phyloP scores from a whole-genome alignment of 83 land plant species.

The Thuja plicata region DNA sequence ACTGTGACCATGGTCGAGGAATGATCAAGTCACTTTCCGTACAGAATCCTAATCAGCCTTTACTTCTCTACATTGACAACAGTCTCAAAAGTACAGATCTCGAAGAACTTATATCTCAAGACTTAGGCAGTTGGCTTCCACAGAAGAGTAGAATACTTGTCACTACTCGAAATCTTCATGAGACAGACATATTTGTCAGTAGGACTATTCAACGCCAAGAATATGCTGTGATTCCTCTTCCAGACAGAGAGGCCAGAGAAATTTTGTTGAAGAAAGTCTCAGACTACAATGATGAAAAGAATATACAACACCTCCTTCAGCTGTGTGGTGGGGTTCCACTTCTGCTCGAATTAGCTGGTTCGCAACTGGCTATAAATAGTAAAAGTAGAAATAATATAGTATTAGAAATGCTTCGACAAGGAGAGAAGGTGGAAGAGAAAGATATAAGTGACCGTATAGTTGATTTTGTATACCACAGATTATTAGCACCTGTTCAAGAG shows the following conservation, averaged over 20 bases:
- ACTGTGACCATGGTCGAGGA: background rate
- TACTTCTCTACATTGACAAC: background rate
- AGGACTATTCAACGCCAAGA: background rate
- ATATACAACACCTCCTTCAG: background rate
- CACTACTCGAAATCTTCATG: background rate
- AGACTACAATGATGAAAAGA: background rate
- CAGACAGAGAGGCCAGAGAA: background rate
- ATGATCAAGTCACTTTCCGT: background rate
- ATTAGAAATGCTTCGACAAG: background rate
- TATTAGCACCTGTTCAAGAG: background rate
- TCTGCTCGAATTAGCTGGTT: background rate
- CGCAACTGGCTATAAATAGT: background rate
- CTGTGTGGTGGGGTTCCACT: background rate
- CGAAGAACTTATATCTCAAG: too few relatives aligned
- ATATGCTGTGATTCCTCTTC: background rate
- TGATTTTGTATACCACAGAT: background rate
- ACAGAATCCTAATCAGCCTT: background rate
- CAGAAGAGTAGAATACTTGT: background rate
- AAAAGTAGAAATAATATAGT: too few relatives aligned
- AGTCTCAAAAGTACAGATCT: background rate
- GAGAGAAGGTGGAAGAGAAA: background rate
- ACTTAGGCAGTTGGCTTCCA: background rate
- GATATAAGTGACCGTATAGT: background rate
- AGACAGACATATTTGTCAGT: background rate
- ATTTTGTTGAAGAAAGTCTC: background rate